These are phyloP conservation scores for Thermochaetoides thermophila DNA, from an alignment of 495 filamentous ascomycete genomes.

Conservation along the genomic window DNA sequence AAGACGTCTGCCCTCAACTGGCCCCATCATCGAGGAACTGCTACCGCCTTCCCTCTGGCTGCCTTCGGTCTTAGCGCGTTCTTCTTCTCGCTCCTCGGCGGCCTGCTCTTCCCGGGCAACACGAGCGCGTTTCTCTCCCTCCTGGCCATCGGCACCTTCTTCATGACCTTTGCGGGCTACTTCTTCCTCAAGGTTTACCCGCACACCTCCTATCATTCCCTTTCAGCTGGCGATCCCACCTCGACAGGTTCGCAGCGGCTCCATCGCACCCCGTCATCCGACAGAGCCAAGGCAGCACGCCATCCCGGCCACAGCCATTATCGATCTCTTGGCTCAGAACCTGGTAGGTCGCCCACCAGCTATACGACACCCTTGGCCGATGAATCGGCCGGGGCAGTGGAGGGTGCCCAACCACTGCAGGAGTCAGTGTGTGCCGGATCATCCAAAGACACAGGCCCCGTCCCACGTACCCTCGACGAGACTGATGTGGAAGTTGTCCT, in stretches of 20 bases:
- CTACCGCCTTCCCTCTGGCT: conserved; percentile 82
- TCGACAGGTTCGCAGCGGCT: conserved; percentile 42
- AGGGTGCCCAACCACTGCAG: too few relatives aligned
- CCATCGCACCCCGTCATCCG: conserved; percentile 42
- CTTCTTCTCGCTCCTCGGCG: conserved; percentile 75
- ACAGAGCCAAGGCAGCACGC: conserved; percentile 26
- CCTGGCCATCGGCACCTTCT: conserved; percentile 65
- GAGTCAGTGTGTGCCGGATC: too few relatives aligned
- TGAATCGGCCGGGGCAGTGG: too few relatives aligned
- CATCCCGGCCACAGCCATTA: conserved; percentile 19
- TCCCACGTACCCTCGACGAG: conserved; percentile 8
- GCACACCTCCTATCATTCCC: conserved; percentile 46
- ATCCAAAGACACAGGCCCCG: conserved; percentile 1
- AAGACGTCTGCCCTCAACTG: conserved; percentile 88
- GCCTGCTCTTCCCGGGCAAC: conserved; percentile 68
- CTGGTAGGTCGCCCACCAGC: conserved; percentile 47
- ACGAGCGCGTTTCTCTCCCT: conserved; percentile 67
- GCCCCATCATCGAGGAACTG: conserved; percentile 80
- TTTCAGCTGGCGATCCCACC: conserved; percentile 34
- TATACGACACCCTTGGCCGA: conserved; percentile 16
- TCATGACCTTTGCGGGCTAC: conserved; percentile 55
- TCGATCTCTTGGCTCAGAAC: conserved; percentile 36
- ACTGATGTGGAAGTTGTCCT: conserved; percentile 23
- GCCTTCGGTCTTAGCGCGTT: conserved; percentile 92
- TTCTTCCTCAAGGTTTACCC: conserved; percentile 72